phyloP scores from a whole-genome alignment of 75 land plant species.

The Selaginella tamariscina region DNA sequence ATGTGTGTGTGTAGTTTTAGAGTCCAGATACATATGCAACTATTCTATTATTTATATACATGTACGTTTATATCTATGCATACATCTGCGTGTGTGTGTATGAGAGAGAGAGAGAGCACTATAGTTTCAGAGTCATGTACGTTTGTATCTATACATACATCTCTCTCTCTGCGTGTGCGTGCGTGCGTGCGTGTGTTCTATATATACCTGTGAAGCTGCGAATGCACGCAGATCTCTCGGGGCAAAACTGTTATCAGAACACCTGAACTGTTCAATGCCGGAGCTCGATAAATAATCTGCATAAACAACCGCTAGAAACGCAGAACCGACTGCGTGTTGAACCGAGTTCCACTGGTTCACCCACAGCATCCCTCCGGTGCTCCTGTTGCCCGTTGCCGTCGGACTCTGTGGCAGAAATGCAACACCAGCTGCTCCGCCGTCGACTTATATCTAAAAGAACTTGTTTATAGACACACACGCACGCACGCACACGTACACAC shows the following conservation, averaged over 20 bases:
- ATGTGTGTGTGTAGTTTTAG: too few relatives aligned
- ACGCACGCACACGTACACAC: too few relatives aligned
- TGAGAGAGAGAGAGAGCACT: too few relatives aligned
- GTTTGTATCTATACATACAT: too few relatives aligned
- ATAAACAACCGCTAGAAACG: conserved; percentile 66
- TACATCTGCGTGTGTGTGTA: too few relatives aligned
- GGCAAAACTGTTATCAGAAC: conserved; percentile 39
- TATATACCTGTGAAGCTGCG: conserved; percentile 83
- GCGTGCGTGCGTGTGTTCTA: too few relatives aligned
- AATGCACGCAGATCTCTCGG: conserved; percentile 57
- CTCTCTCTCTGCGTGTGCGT: too few relatives aligned
- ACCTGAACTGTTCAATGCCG: conserved; percentile 25
- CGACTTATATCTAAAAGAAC: not conserved
- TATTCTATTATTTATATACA: too few relatives aligned
- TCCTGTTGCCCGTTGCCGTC: conserved; percentile 1
- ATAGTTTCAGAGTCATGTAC: too few relatives aligned
- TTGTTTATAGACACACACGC: too few relatives aligned
- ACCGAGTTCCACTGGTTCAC: conserved; percentile 54
- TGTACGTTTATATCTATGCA: too few relatives aligned
- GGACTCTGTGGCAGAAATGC: conserved; percentile 6
- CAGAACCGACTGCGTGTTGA: conserved; percentile 66
- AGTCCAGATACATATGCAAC: too few relatives aligned
- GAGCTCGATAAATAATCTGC: conserved; percentile 80
- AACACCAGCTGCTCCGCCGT: conserved; percentile 1
- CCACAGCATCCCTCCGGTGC: conserved; percentile 57